Evolutionary conservation across 371 early-diverging fungal genomes (phyloP), one percentile per base, ranked within the genome.

Genomic region (Mucor plumbeus): DNA sequence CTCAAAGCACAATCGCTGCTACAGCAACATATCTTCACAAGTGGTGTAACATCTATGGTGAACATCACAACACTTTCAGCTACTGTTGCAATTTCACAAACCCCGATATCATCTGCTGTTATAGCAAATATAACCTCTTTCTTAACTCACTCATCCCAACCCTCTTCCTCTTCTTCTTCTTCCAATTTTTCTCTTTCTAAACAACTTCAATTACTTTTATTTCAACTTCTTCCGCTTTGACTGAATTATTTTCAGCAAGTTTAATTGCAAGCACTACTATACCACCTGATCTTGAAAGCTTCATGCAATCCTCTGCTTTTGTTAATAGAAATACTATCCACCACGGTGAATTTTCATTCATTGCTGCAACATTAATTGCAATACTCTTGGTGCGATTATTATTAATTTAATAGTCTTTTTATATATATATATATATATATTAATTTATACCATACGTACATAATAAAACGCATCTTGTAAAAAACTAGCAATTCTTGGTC

Each of bases 361-460:
- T 59, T 31, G 40, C 59, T 10, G 31, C 40, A 13, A 59, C 59
- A 7, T 31, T 59, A 10, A 13, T 59, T 40, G 59, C 59, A 15
- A 33, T 59, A 40, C 59, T 59, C 6, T 41, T 59, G 59, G 59
- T 59, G 38, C 59, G 59, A 15, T 41, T 59, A 9, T 59, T 59
- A 15, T 31, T 59, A 19, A 33, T 41, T 21, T 31, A 54, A 31
- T 31, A 14, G 19, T 47, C 10, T 3, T 5, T 10, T 19, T n/a
- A 15, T 7, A 7, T 7, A 17, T 15, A 1, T 17, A n/a, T n/a
- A n/a, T n/a, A n/a, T n/a, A n/a, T 44, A 7, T 44, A 1, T 43
- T 17, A 44, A 15, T 17, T 44, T 7, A 14, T n/a, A 43, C 7
- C 17, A 43, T 43, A 26, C 26, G 26, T 26, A 26, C 26, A 26